Evolutionary conservation across 1,284 basidiomycete genomes (phyloP), one percentile per base, ranked within the genome.

Genomic region (Athelia sp.): DNA sequence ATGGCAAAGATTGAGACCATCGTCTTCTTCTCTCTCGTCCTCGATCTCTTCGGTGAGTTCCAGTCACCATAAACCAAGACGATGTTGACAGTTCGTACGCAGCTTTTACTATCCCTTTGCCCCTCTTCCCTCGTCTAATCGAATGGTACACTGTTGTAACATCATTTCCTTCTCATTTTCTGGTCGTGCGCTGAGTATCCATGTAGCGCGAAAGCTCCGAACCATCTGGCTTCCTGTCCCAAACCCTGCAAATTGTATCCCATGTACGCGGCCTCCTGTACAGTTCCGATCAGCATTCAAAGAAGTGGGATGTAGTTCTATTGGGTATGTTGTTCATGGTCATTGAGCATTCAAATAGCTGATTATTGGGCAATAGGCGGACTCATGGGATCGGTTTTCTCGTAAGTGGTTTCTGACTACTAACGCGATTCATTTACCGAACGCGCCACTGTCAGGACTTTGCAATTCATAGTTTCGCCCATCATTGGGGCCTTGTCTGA

Each of bases 41-140:
- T 95, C 46, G 92, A 95, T 66, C 80, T 95, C 17, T 87, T 95
- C 52, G 83, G 83, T 81, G 55, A 53, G 78, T 63, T 29, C 6
- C 26, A 13, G 26, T 29, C 13, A 29, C 26, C 26, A 13, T 29
- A 13, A 29, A 35, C 34, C 17, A 9, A 22, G 45, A 32, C 17
- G n/a, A n/a, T n/a, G 50, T 21, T 63, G 52, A 59, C 49, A 45
- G 48, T 47, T 47, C 42, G 47, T 35, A 24, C 45, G 32, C 59
- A 84, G 91, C 92, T 13, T 95, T 94, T 66, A 95, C 93, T n/a
- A 90, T 95, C 42, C 92, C 92, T n/a, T 74, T 95, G 26, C 92
- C 92, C 29, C 79, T 95, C 35, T 95, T 95, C 67, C 93, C 92
- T 43, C 81, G 92, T 38, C 74, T 92, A 47, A 88, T 92, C 46